A percentile compares a stretch with the other conserved stretches of the same genome.
Conservation (phyloP, 352 stramenopile genomes). For the Stramenopiles sp. region DNA sequence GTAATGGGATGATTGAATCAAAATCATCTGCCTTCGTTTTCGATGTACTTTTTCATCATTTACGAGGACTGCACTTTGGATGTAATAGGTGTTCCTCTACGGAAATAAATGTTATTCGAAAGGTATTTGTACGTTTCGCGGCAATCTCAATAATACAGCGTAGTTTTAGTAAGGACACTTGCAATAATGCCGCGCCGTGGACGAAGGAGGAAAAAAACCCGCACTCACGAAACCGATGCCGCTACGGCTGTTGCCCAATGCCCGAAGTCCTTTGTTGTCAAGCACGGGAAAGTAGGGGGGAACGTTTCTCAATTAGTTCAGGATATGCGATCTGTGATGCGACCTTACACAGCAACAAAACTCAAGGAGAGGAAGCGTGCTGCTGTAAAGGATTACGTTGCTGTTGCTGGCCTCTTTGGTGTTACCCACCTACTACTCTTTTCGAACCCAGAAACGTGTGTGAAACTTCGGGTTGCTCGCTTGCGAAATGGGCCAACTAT, state of each 20-base stretch:
- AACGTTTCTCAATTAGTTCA: slow-evolving; percentile 60
- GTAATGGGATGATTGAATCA: no score
- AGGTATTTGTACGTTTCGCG: no score
- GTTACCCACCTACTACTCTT: not conserved
- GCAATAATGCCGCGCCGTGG: not conserved
- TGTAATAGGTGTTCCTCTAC: no score
- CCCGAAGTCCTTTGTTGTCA: not conserved
- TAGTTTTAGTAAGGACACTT: no score
- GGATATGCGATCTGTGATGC: slow-evolving; percentile 80
- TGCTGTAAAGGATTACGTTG: not conserved
- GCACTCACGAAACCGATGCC: not conserved
- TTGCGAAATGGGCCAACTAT: not conserved
- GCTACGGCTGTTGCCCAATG: not conserved
- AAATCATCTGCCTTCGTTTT: no score
- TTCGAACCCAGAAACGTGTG: not conserved
- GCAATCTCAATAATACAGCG: no score
- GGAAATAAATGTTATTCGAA: no score
- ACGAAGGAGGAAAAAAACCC: not conserved
- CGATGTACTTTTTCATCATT: no score
- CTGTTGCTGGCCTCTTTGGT: not conserved
- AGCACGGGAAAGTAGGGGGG: not conserved
- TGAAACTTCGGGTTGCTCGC: not conserved
- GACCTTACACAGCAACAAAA: slow-evolving; percentile 74
- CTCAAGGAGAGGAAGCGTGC: slow-evolving; percentile 54
- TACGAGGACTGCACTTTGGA: no score